Conservation (phyloP, 352 stramenopile genomes). For the Phytophthora melonis region DNA sequence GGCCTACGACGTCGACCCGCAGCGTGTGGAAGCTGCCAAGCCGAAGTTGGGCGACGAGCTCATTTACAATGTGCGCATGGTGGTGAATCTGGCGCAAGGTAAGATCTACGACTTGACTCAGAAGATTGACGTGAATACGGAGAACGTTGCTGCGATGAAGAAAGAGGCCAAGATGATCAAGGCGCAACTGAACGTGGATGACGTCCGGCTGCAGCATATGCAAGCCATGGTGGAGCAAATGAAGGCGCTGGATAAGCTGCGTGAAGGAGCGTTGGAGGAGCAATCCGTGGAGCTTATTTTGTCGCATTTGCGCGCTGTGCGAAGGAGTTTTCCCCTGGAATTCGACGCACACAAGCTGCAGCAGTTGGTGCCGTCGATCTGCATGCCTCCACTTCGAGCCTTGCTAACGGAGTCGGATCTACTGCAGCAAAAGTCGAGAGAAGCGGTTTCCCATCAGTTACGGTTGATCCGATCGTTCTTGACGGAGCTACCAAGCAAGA, state of each 20-base stretch:
- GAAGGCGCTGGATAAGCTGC: slow-evolving; percentile 48
- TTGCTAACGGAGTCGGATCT: slow-evolving; percentile 56
- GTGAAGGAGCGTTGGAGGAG: slow-evolving; percentile 42
- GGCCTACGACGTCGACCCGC: slow-evolving; percentile 64
- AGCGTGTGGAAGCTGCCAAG: slow-evolving; percentile 50
- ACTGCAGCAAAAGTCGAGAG: slow-evolving; percentile 36
- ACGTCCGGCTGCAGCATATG: slow-evolving; percentile 57
- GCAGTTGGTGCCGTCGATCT: slow-evolving; percentile 75
- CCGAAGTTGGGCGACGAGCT: slow-evolving; percentile 92
- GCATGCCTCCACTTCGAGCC: slow-evolving; percentile 64
- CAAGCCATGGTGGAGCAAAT: slow-evolving; percentile 59
- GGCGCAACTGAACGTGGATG: slow-evolving; percentile 66
- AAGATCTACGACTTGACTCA: slow-evolving; percentile 82
- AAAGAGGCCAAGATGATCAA: slow-evolving; percentile 77
- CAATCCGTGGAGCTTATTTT: slow-evolving; percentile 57
- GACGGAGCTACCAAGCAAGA: slow-evolving; percentile 46
- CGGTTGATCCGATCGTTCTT: slow-evolving; percentile 70
- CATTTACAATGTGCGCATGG: slow-evolving; percentile 92
- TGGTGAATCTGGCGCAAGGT: slow-evolving; percentile 87
- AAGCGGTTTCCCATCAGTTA: slow-evolving; percentile 55
- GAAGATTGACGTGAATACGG: slow-evolving; percentile 65
- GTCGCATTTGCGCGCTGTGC: slow-evolving; percentile 50
- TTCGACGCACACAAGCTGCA: slow-evolving; percentile 83
- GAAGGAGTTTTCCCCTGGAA: slow-evolving; percentile 59
- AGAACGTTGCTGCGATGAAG: slow-evolving; percentile 60